Evolutionary conservation across 371 early-diverging fungal genomes (phyloP), one percentile per base, ranked within the genome.

Genomic region (Actinomortierella ambigua): DNA sequence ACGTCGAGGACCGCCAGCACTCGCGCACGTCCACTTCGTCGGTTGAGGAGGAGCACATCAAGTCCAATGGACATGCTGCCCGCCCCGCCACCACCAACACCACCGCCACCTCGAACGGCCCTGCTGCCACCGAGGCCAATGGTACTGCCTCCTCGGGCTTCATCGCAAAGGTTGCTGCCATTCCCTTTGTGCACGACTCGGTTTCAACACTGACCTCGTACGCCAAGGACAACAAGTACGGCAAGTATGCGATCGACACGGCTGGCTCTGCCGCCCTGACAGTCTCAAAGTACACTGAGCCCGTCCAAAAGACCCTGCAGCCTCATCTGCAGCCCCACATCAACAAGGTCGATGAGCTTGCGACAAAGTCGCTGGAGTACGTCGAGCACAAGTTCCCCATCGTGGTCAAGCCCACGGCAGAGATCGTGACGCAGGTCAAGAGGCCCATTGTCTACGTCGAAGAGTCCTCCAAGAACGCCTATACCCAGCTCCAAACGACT

Each of bases 171-270:
- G 82, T 90, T 53, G 70, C 75, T 34, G 77, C 85, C 53, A 68
- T 90, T 29, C 90, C 90, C 14, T 24, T 90, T 54, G 76, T 90
- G 46, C 82, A 81, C 54, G 85, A 88, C 55, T 63, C 83, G 3
- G 77, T 85, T 48, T 63, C 75, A 13, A 80, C 81, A 55, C 68
- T 83, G 28, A 79, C 81, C 57, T 69, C 78, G 15, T 81, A 83
- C 52, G 87, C 86, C 48, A 82, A 79, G 43, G 78, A 82, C 56
- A 83, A 80, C 70, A 78, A 69, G 23, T 69, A 83, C 65, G 82
- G 86, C 24, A 81, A 83, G 5, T 80, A 79, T 50, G 90, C 86
- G 47, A 68, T 80, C 24, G 70, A 75, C 34, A 66, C 77, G 26
- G 82, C 83, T 18, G 82, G 79, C 17, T 66, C 75, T 6, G 79